Evolutionary conservation across 768 basidiomycete species (phyloP), one percentile per base, ranked within the genome.

Genomic region (Mycena kentingensis): DNA sequence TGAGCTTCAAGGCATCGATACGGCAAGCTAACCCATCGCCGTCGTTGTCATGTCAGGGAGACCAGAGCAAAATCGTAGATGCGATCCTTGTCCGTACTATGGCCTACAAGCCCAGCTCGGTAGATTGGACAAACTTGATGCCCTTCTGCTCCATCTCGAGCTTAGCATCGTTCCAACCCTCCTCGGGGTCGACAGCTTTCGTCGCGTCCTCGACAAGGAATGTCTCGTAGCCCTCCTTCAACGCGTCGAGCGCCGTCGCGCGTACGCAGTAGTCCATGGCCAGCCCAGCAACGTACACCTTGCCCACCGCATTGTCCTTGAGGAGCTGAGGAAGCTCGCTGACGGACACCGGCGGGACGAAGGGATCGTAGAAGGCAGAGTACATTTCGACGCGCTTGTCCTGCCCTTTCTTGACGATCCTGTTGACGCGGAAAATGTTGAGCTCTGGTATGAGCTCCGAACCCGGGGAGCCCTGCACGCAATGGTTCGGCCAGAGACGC

Each of bases 401-500:
- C n/a, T 58, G 66, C 12, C 84, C 84, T 72, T 79, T 79, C 48
- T 65, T 60, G 28, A 66, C 31, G 16, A 64, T 37, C 36, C 37
- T 45, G 29, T 64, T 54, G 10, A 63, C 28, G 22, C 66, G 55
- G 31, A 51, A 55, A 19, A 65, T 57, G 45, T 70, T 57, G 8
- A 87, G 58, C 25, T 70, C 75, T 10, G 67, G 53, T 31, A 84
- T 79, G 19, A n/a, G n/a, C n/a, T n/a, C n/a, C n/a, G n/a, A n/a
- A n/a, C n/a, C 88, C 0, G 60, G 61, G 2, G 73, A 76, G 32
- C 68, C 78, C 55, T 78, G 77, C 25, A 87, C 74, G 62, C 87
- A 87, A 64, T 89, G 87, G 45, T 79, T 82, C 0, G 87, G 87
- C 87, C 87, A 89, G 24, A 89, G 65, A 31, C 78, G 76, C 59